Evolutionary conservation across 331 rosid genomes (phyloP).

Genomic region (Quercus lobata): DNA sequence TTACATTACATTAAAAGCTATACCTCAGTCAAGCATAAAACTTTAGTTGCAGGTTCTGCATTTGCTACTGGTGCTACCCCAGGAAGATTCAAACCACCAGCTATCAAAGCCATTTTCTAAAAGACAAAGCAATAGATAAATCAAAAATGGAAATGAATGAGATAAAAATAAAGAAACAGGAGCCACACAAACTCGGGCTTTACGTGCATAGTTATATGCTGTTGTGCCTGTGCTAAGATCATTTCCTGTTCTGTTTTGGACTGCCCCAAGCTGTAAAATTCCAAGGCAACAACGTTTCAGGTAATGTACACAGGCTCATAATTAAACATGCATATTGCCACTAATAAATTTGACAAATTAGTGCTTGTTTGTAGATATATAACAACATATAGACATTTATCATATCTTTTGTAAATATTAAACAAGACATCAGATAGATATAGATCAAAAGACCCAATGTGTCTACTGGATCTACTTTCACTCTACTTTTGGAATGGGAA

Average conservation of each 20-base stretch:
- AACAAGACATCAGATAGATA: neutral
- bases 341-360: neutral
- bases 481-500: neutral
- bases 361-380: neutral
- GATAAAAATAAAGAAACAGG: slow-evolving; percentile 2
- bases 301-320: neutral
- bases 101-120: slow-evolving; percentile 63
- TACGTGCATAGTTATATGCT: slow-evolving; percentile 78
- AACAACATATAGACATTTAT: neutral
- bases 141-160: neutral
- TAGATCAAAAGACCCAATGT: neutral
- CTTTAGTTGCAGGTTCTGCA: slow-evolving; percentile 53
- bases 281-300: neutral
- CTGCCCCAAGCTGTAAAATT: slow-evolving; percentile 46
- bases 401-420: neutral
- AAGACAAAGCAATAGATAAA: slow-evolving; percentile 3
- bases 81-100: slow-evolving; percentile 44
- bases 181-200: neutral
- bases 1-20: neutral
- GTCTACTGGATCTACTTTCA: neutral
- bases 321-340: neutral
- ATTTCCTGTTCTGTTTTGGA: slow-evolving; percentile 77
- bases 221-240: slow-evolving; percentile 69
- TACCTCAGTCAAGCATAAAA: slow-evolving; percentile 74
- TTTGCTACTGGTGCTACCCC: slow-evolving; percentile 23